Evolutionary conservation across 1,139 yeast genomes (phyloP).

Genomic region (Hyphopichia fennica): DNA sequence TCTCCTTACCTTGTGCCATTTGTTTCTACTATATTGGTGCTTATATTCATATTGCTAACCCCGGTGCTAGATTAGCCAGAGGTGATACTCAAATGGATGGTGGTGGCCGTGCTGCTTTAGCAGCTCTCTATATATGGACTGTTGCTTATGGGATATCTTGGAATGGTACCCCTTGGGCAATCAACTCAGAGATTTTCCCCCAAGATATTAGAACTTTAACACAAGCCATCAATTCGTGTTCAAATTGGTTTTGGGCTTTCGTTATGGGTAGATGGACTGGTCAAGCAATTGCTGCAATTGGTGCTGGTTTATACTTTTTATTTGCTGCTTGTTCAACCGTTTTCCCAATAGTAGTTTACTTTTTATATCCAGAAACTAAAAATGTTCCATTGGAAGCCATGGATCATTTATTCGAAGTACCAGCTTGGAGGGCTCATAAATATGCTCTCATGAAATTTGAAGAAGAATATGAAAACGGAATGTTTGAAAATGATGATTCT

Average conservation of each 20-base stretch:
- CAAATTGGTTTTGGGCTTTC: conserved; percentile 53
- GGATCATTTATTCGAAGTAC: conserved; percentile 39
- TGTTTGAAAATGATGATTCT: not conserved
- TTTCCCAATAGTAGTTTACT: conserved; percentile 31
- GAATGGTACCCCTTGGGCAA: conserved; percentile 53
- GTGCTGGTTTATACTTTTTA: conserved; percentile 45
- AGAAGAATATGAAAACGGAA: conserved; percentile 12
- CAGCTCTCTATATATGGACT: conserved; percentile 49
- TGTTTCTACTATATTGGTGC: conserved; percentile 53
- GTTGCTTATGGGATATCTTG: conserved; percentile 42
- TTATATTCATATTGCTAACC: conserved; percentile 43
- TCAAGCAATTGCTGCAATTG: conserved; percentile 40
- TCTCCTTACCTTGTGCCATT: conserved; percentile 45
- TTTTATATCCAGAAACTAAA: conserved; percentile 48
- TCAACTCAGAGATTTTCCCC: conserved; percentile 46
- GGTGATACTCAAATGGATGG: conserved; percentile 19
- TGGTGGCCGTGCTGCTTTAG: conserved; percentile 52
- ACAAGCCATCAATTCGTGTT: conserved; percentile 45
- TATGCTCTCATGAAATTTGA: conserved; percentile 20
- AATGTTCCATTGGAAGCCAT: conserved; percentile 45
- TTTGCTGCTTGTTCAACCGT: conserved; percentile 39
- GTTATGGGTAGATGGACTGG: conserved; percentile 48
- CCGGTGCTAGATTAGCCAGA: conserved; percentile 26
- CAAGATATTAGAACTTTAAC: conserved; percentile 42
- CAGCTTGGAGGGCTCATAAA: conserved; percentile 29